Conservation (phyloP, 2,329 filamentous ascomycete genomes). For the Fusarium pseudograminearum region DNA sequence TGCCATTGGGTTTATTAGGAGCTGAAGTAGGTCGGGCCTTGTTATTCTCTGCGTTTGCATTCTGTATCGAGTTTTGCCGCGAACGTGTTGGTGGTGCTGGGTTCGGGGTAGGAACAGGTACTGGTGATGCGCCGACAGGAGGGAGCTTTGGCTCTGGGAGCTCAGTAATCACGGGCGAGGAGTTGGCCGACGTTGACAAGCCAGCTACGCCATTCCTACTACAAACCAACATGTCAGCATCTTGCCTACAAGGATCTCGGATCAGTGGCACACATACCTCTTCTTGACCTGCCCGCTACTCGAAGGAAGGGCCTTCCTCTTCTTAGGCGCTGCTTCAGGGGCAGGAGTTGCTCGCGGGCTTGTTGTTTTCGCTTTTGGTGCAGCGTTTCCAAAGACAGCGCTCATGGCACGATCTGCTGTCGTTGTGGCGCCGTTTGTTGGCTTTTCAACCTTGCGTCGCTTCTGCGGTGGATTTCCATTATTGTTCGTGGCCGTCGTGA, state of each 20-base stretch:
- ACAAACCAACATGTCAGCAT: slow-evolving; percentile 36
- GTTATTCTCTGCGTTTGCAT: slow-evolving; percentile 63
- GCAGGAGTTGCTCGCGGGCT: slow-evolving; percentile 78
- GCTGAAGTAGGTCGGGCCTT: slow-evolving; percentile 68
- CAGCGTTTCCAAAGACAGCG: slow-evolving; percentile 62
- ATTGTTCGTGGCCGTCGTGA: slow-evolving; percentile 65
- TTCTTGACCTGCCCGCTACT: slow-evolving; percentile 81
- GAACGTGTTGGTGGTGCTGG: slow-evolving; percentile 77
- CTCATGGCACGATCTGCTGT: slow-evolving; percentile 78
- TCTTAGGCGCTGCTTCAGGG: slow-evolving; percentile 76
- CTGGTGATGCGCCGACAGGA: slow-evolving; percentile 68
- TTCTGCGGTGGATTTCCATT: slow-evolving; percentile 74
- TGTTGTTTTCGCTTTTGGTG: slow-evolving; percentile 67
- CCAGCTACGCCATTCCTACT: slow-evolving; percentile 57
- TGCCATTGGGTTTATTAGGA: slow-evolving; percentile 70
- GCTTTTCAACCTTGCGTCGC: slow-evolving; percentile 84
- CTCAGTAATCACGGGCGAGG: slow-evolving; percentile 79
- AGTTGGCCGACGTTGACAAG: slow-evolving; percentile 77
- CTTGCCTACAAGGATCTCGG: background rate
- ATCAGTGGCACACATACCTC: slow-evolving; percentile 67
- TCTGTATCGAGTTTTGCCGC: slow-evolving; percentile 79
- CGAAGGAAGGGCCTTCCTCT: slow-evolving; percentile 72
- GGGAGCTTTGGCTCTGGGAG: slow-evolving; percentile 70
- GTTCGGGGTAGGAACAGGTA: slow-evolving; percentile 66
- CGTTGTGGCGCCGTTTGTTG: slow-evolving; percentile 60